phyloP scores from a whole-genome alignment of 306 rosid genomes.

The Ammopiptanthus mongolicus region DNA sequence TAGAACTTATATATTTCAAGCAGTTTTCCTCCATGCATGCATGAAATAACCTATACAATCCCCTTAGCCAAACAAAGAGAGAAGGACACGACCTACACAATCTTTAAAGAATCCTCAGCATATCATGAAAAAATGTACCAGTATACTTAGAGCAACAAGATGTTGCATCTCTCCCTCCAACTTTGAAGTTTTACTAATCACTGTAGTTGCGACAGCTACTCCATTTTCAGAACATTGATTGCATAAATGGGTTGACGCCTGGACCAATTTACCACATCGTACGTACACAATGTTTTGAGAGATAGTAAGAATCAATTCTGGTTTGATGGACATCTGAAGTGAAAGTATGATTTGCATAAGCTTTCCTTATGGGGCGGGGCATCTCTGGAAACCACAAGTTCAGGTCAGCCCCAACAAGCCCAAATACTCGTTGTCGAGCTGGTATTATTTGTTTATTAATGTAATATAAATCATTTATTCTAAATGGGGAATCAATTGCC shows the following conservation, averaged over 20 bases:
- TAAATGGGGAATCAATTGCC: constrained; percentile 62
- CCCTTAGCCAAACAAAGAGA: not conserved
- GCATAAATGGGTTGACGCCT: constrained; percentile 68
- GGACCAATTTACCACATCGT: constrained; percentile 82
- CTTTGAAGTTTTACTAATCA: constrained; percentile 67
- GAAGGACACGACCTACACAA: not conserved
- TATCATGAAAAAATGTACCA: not conserved
- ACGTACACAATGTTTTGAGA: constrained; percentile 80
- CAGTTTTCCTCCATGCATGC: not conserved
- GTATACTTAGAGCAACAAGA: constrained; percentile 68
- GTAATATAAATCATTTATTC: constrained; percentile 82
- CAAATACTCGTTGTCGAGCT: constrained; percentile 77
- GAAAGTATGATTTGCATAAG: constrained; percentile 44
- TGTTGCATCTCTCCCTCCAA: constrained; percentile 87
- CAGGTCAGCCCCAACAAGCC: constrained; percentile 84
- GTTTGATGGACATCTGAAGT: constrained; percentile 57
- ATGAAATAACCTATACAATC: not conserved
- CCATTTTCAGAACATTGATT: constrained; percentile 55
- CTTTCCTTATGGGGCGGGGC: constrained; percentile 80
- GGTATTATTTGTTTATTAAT: constrained; percentile 93
- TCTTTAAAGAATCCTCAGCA: not conserved
- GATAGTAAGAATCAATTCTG: constrained; percentile 84
- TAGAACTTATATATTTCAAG: not conserved
- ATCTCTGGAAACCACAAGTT: constrained; percentile 77
- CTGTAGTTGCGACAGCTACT: constrained; percentile 56